A percentile compares a stretch with the other conserved stretches of the same genome.
These are phyloP conservation scores for Talaromyces marneffei DNA, from an alignment of 2,329 filamentous ascomycete species.

Conservation along the genomic window DNA sequence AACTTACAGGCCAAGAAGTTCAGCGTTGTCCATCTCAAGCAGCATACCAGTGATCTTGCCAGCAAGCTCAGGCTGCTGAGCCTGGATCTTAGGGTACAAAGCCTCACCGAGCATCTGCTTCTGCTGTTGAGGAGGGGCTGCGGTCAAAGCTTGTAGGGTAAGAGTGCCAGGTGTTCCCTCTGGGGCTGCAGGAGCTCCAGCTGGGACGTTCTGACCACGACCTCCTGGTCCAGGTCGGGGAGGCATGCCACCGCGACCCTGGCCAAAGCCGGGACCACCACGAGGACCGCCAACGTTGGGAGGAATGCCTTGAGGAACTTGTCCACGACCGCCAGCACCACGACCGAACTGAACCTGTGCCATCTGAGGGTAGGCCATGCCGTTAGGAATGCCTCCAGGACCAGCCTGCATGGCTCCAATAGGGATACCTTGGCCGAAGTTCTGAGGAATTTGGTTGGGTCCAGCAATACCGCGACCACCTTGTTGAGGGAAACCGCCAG, in stretches of 20 bases:
- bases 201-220: slow-evolving; percentile 33
- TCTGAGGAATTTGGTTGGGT: slow-evolving; percentile 74
- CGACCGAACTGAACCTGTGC: slow-evolving; percentile 71
- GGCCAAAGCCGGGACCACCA: slow-evolving; percentile 42
- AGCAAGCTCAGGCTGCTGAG: slow-evolving; percentile 87
- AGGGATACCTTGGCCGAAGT: slow-evolving; percentile 68
- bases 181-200: slow-evolving; percentile 28
- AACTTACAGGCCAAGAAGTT: slow-evolving; percentile 92
- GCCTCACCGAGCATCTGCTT: slow-evolving; percentile 98
- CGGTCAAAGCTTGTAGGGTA: slow-evolving; percentile 47
- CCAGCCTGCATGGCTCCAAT: slow-evolving; percentile 51
- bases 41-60: slow-evolving; percentile 99
- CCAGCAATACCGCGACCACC: slow-evolving; percentile 75
- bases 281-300: slow-evolving; percentile 38
- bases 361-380: slow-evolving; percentile 72
- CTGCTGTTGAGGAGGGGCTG: slow-evolving; percentile 66
- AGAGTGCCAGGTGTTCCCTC: slow-evolving; percentile 38
- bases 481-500: slow-evolving; percentile 73
- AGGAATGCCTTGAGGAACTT: slow-evolving; percentile 44
- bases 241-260: slow-evolving; percentile 42
- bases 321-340: slow-evolving; percentile 64
- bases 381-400: slow-evolving; percentile 69
- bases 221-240: slow-evolving; percentile 37
- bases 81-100: slow-evolving; percentile 97
- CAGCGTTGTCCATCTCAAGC: slow-evolving; percentile 95